These are phyloP conservation scores for Leucogyrophana mollusca DNA, from an alignment of 768 basidiomycete genomes.

Conservation along the genomic window DNA sequence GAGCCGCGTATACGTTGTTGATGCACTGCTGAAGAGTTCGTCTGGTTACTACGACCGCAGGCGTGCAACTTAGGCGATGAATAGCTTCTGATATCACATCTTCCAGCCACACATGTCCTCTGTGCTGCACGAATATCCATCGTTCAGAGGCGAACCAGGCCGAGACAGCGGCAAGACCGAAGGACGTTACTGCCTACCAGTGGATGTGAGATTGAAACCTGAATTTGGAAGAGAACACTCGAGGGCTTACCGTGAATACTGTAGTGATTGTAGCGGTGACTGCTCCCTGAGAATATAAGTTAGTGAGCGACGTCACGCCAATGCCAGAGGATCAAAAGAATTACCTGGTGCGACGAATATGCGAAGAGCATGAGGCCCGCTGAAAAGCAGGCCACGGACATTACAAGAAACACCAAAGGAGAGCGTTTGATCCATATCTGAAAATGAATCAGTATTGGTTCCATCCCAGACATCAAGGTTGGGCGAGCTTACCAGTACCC, in stretches of 20 bases:
- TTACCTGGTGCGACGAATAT: conserved; percentile 70
- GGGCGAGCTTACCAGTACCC: conserved; percentile 38
- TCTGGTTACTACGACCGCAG: conserved; percentile 16
- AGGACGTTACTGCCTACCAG: conserved; percentile 35
- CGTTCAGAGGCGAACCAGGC: conserved; percentile 54
- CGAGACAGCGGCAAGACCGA: conserved; percentile 49
- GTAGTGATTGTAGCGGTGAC: conserved; percentile 73
- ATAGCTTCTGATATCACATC: conserved; percentile 37
- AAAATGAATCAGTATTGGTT: too few species aligned
- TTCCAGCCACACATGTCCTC: conserved; percentile 51
- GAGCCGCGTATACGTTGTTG: conserved; percentile 13
- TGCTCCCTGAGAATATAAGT: conserved; percentile 39
- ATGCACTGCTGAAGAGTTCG: conserved; percentile 21
- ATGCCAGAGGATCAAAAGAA: conserved; percentile 21
- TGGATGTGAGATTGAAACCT: conserved; percentile 7
- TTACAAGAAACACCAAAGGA: conserved; percentile 78
- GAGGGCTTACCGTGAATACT: conserved; percentile 55
- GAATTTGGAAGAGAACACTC: background rate
- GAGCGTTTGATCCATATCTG: conserved; percentile 83
- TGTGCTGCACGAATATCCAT: conserved; percentile 45
- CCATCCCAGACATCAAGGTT: too few species aligned
- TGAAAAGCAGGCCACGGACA: conserved; percentile 83
- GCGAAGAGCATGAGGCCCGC: conserved; percentile 75
- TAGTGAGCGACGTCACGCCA: conserved; percentile 15
- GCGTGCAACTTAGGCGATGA: conserved; percentile 13